phyloP scores from a whole-genome alignment of 2,329 filamentous ascomycete species.

The Thyridium curvatum region DNA sequence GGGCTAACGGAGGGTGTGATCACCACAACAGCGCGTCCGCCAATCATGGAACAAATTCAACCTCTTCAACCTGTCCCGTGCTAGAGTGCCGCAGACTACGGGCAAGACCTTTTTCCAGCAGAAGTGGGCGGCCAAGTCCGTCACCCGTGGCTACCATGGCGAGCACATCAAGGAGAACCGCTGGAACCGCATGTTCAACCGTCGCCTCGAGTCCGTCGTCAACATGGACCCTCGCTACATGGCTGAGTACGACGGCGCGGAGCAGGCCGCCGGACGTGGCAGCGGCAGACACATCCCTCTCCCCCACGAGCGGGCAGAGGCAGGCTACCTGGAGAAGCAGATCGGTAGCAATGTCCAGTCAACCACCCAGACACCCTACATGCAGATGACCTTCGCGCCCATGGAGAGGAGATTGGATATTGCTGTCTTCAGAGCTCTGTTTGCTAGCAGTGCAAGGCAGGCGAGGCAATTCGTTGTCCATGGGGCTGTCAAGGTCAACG shows the following conservation, averaged over 20 bases:
- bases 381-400: constrained; percentile 93
- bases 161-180: constrained; percentile 89
- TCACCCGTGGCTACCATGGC: constrained; percentile 83
- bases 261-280: constrained; percentile 77
- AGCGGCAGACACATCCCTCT: constrained; percentile 48
- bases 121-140: constrained; percentile 89
- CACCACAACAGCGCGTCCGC: constrained; percentile 66
- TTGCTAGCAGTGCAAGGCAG: constrained; percentile 88
- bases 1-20: too few relatives aligned
- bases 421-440: constrained; percentile 89
- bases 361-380: constrained; percentile 63
- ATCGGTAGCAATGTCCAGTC: background rate
- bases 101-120: constrained; percentile 85
- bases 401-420: constrained; percentile 87
- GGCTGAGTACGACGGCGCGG: constrained; percentile 73
- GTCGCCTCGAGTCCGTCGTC: constrained; percentile 73
- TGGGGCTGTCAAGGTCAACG: constrained; percentile 91
- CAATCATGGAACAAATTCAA: constrained; percentile 98
- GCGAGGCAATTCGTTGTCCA: constrained; percentile 93
- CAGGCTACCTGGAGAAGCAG: background rate
- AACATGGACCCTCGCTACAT: constrained; percentile 79
- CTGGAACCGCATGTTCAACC: constrained; percentile 90
- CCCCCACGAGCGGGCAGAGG: constrained; percentile 9
- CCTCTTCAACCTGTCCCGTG: constrained; percentile 69
- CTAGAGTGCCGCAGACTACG: constrained; percentile 8